Evolutionary conservation across 176 grass and related monocot genomes (phyloP).

Genomic region (Panicum miliaceum): DNA sequence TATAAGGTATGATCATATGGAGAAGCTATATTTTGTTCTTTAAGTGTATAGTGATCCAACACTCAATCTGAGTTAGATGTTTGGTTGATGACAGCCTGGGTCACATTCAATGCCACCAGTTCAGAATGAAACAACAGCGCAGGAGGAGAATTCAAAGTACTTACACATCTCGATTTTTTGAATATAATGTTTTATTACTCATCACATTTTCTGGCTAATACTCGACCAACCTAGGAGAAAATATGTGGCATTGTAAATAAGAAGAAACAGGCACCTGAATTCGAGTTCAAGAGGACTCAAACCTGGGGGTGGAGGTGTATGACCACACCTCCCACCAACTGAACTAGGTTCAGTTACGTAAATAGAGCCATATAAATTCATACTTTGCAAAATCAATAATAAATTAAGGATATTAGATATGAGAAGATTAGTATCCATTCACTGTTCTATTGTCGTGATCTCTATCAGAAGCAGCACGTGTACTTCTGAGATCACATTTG

Average conservation of each 20-base stretch:
- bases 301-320: not conserved
- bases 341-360: not conserved
- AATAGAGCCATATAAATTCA: not conserved
- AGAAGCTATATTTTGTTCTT: not conserved
- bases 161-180: not conserved
- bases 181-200: constrained; percentile 17
- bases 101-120: constrained; percentile 50
- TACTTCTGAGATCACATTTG: not conserved
- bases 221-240: not conserved
- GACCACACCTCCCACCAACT: not conserved
- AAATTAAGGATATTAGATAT: not conserved
- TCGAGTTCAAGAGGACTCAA: constrained; percentile 5
- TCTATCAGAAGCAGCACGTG: constrained; percentile 18
- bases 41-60: constrained; percentile 8
- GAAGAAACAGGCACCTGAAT: not conserved
- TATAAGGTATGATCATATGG: constrained; percentile 74
- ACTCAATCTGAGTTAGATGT: constrained; percentile 36
- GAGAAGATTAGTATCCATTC: not conserved
- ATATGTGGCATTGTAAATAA: not conserved
- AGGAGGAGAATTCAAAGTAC: constrained; percentile 98
- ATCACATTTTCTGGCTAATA: not conserved
- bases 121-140: constrained; percentile 62
- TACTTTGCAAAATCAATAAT: not conserved
- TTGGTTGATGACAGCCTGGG: constrained; percentile 68
- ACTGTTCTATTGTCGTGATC: constrained; percentile 8